Evolutionary conservation across 2,329 filamentous ascomycete genomes (phyloP).

Genomic region (Ophiostoma populinum): DNA sequence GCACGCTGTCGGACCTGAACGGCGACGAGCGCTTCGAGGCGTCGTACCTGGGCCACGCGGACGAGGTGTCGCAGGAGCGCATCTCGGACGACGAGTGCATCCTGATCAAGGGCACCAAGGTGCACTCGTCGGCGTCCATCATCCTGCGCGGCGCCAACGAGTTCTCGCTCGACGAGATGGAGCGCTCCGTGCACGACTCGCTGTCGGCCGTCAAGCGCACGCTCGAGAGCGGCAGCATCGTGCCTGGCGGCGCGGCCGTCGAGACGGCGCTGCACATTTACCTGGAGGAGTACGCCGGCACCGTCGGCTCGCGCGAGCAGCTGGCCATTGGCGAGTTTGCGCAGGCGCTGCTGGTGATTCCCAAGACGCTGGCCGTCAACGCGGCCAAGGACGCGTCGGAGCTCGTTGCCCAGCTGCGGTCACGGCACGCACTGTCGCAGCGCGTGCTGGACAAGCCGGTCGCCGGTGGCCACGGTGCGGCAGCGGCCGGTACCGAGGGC

Average conservation of each 20-base stretch:
- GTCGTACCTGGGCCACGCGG: constrained; percentile 74
- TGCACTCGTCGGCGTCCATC: constrained; percentile 84
- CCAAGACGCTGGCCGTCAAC: constrained; percentile 92
- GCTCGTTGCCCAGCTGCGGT: constrained; percentile 86
- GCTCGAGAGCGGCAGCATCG: constrained; percentile 88
- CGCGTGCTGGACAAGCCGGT: constrained; percentile 52
- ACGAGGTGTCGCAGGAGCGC: constrained; percentile 94
- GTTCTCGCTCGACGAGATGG: constrained; percentile 96
- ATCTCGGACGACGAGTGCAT: constrained; percentile 99
- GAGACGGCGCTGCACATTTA: constrained; percentile 99
- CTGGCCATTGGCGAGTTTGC: constrained; percentile 96
- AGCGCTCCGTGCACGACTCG: constrained; percentile 93
- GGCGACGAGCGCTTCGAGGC: constrained; percentile 94
- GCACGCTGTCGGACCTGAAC: constrained; percentile 87
- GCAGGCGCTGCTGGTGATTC: constrained; percentile 81
- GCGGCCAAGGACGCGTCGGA: constrained; percentile 93
- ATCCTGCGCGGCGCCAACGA: constrained; percentile 93
- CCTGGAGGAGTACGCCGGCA: constrained; percentile 94
- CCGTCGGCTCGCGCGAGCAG: constrained; percentile 91
- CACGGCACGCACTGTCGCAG: constrained; percentile 85
- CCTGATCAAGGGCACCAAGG: constrained; percentile 86
- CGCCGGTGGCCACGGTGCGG: constrained; percentile 2
- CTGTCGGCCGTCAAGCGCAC: constrained; percentile 94
- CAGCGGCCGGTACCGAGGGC: neutral
- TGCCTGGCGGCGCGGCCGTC: constrained; percentile 88